phyloP scores from a whole-genome alignment of 2,329 filamentous ascomycete genomes.

The Trichophyton rubrum region DNA sequence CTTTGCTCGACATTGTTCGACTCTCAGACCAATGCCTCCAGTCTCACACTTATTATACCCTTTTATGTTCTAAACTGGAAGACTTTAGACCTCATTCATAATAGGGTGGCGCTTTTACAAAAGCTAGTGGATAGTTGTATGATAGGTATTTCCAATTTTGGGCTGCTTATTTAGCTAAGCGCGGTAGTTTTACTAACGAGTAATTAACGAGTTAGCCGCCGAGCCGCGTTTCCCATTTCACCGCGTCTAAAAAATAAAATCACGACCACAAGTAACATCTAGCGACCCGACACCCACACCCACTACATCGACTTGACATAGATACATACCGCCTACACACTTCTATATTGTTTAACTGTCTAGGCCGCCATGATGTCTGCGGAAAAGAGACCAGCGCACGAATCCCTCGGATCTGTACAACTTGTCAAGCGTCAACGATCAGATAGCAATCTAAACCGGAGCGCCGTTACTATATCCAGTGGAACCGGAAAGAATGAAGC shows the following conservation, averaged over 20 bases:
- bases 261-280: neutral
- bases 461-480: constrained; percentile 47
- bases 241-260: constrained; percentile 1
- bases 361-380: constrained; percentile 53
- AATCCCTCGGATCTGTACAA: constrained; percentile 62
- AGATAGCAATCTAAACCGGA: constrained; percentile 41
- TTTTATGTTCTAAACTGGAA: neutral
- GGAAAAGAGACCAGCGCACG: constrained; percentile 83
- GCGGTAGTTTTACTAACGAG: too few species aligned
- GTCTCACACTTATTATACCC: neutral
- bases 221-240: constrained; percentile 2
- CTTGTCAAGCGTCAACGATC: constrained; percentile 84
- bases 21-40: neutral
- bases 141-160: neutral
- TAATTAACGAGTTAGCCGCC: neutral
- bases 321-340: neutral
- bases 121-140: neutral
- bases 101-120: neutral
- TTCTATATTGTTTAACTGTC: too few species aligned
- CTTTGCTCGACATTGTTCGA: constrained; percentile 44
- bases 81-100: neutral
- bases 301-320: neutral
- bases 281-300: neutral
- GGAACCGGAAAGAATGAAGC: constrained; percentile 47
- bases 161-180: neutral